Conservation (phyloP, 495 filamentous ascomycete genomes). For the Penicillium samsonianum region DNA sequence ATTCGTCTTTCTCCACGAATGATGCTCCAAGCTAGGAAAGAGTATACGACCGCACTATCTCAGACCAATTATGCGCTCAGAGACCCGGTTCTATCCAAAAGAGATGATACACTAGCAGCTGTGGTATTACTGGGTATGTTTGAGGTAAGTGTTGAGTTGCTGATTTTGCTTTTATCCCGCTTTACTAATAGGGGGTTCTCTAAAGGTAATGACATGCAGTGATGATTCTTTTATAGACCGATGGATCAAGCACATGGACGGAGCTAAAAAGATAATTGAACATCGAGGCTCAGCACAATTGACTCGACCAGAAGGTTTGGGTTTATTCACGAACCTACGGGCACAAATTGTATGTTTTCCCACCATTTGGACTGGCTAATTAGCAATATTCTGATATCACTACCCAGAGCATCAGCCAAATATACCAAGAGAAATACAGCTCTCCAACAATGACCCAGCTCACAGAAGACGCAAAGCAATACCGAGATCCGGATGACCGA, state of each 20-base stretch:
- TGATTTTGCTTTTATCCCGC: too few species aligned
- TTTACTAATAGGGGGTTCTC: neutral
- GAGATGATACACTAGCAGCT: constrained; percentile 20
- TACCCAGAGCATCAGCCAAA: too few species aligned
- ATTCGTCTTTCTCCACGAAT: constrained; percentile 19
- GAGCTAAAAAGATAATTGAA: constrained; percentile 18
- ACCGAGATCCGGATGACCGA: too few species aligned
- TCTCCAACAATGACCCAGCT: too few species aligned
- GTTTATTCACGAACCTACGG: constrained; percentile 17
- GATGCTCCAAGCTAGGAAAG: constrained; percentile 16
- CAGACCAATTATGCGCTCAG: constrained; percentile 18
- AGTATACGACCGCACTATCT: constrained; percentile 20
- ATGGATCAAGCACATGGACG: constrained; percentile 25
- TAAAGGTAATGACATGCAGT: constrained; percentile 16
- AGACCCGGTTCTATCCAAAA: constrained; percentile 6
- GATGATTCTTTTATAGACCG: constrained; percentile 18
- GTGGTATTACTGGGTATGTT: too few species aligned
- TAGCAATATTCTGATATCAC: too few species aligned
- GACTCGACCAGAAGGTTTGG: constrained; percentile 3
- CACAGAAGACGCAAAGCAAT: too few species aligned
- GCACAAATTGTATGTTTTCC: constrained; percentile 15
- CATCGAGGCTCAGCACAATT: constrained; percentile 18
- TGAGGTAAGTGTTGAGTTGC: neutral
- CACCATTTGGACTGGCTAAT: too few species aligned
- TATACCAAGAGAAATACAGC: too few species aligned